Evolutionary conservation across 73 alveolate species (phyloP).

Genomic region (Symbiodinium natans): DNA sequence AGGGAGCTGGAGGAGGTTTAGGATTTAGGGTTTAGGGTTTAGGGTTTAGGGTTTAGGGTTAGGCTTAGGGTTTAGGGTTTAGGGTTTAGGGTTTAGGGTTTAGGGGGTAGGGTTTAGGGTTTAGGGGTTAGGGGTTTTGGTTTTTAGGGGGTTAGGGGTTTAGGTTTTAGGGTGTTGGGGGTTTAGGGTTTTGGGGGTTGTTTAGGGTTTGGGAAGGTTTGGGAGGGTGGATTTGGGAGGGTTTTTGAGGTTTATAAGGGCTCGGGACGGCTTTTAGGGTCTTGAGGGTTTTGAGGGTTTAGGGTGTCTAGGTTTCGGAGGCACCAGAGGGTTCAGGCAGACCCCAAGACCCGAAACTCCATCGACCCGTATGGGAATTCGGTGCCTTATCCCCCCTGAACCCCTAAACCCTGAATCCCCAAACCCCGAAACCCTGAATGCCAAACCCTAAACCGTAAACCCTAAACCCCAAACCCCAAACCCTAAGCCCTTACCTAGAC

Average conservation of each 20-base stretch:
- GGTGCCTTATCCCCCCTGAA: no score
- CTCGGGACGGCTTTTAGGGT: neutral
- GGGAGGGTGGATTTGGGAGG: neutral
- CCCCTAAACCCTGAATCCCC: no score
- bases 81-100: neutral
- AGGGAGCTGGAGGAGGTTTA: neutral
- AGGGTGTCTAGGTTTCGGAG: no score
- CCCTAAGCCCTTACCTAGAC: neutral
- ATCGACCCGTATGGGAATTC: no score
- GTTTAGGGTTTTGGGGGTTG: neutral
- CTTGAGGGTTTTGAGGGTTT: no score
- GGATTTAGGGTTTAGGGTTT: neutral
- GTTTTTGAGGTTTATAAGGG: no score
- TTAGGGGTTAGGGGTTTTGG: neutral
- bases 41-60: neutral
- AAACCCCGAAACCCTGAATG: no score
- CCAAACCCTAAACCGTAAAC: no score
- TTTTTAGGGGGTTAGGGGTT: neutral
- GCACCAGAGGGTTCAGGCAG: no score
- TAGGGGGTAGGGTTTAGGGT: neutral
- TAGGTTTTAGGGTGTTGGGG: no score
- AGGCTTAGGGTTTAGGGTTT: neutral
- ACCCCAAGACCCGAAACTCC: no score
- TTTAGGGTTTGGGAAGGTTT: neutral
- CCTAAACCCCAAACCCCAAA: neutral